Percentiles rank a stretch among this genome's conserved stretches.
Evolutionary conservation across 2,329 filamentous ascomycete species (phyloP).

Genomic region (Talaromyces marneffei): DNA sequence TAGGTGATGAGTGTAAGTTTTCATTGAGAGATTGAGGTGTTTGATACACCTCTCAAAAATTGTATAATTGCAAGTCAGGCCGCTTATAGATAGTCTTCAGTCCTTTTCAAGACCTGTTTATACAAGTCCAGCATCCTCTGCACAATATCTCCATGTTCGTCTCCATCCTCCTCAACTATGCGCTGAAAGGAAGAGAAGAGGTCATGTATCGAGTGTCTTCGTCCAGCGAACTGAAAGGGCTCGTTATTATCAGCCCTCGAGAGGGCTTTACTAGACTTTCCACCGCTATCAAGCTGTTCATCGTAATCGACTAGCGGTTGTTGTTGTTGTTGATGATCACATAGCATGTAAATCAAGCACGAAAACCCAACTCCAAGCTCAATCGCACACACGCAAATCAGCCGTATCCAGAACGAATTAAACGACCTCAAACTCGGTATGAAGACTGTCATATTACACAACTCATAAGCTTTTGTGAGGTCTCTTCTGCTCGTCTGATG

Average conservation of each 20-base stretch:
- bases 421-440: slow-evolving; percentile 11
- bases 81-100: neutral
- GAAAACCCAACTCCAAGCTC: slow-evolving; percentile 2
- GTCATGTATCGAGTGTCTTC: neutral
- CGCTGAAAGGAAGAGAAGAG: neutral
- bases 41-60: too few species aligned
- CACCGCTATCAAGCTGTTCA: neutral
- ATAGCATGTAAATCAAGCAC: slow-evolving; percentile 3
- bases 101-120: neutral
- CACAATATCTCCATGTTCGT: neutral
- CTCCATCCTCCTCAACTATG: neutral
- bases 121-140: neutral
- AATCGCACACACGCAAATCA: slow-evolving; percentile 12
- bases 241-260: neutral
- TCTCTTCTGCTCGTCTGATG: neutral
- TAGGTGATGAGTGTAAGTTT: neutral
- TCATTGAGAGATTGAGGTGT: too few species aligned
- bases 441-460: slow-evolving; percentile 10
- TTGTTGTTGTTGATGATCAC: neutral
- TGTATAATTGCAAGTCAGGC: neutral
- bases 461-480: neutral
- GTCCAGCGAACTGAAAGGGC: neutral
- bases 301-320: too few species aligned
- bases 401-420: slow-evolving; percentile 12
- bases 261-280: neutral